phyloP scores from a whole-genome alignment of 2,329 filamentous ascomycete genomes.

The Beauveria sp. region DNA sequence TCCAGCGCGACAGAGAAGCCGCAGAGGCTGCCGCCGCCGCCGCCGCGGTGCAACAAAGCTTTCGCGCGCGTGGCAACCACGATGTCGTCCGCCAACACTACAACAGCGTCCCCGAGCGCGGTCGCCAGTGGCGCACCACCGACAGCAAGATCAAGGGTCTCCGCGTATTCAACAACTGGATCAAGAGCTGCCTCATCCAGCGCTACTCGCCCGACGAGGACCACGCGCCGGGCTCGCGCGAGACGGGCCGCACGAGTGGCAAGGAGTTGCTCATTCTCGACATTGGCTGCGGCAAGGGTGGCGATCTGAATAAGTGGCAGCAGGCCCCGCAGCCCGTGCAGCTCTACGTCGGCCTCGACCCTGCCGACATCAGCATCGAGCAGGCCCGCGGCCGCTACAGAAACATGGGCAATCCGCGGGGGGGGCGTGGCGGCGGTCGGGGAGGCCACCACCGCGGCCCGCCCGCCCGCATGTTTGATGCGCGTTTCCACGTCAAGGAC shows the following conservation, averaged over 20 bases:
- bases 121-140: conserved; percentile 88
- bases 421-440: conserved; percentile 45
- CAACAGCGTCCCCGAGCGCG: conserved; percentile 89
- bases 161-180: conserved; percentile 95
- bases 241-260: conserved; percentile 41
- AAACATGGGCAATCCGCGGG: conserved; percentile 57
- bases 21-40: conserved; percentile 29
- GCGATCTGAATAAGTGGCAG: conserved; percentile 93
- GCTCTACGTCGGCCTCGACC: conserved; percentile 89
- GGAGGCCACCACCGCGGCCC: conserved; percentile 34
- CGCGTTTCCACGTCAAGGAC: conserved; percentile 83
- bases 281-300: conserved; percentile 93
- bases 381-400: conserved; percentile 82
- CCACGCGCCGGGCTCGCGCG: conserved; percentile 53
- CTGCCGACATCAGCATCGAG: conserved; percentile 83
- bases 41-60: conserved; percentile 29
- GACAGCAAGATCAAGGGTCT: conserved; percentile 93
- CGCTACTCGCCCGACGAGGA: conserved; percentile 85
- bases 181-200: conserved; percentile 95
- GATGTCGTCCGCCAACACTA: conserved; percentile 92
- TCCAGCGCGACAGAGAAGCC: conserved; percentile 45
- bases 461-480: conserved; percentile 62
- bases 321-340: conserved; percentile 85
- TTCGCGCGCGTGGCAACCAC: conserved; percentile 50
- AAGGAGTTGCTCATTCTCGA: conserved; percentile 76